These are phyloP conservation scores for Ogataea populi-albae DNA, from an alignment of 805 yeast genomes.

Conservation along the genomic window DNA sequence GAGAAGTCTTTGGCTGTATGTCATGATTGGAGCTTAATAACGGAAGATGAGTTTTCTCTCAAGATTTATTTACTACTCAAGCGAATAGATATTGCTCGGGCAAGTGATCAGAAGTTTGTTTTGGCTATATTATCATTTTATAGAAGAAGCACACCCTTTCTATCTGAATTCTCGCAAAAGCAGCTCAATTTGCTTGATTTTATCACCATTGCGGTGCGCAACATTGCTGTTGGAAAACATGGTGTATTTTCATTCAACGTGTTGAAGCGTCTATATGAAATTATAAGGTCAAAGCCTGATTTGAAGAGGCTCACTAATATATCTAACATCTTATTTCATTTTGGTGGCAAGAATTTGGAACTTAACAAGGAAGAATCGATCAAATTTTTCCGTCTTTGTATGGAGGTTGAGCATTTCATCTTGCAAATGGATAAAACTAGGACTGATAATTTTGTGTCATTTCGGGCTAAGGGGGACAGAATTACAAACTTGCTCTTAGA, in stretches of 20 bases:
- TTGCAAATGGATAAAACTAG: slow-evolving; percentile 5
- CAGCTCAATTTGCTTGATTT: slow-evolving; percentile 19
- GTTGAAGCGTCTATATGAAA: slow-evolving; percentile 16
- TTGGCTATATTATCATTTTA: slow-evolving; percentile 9
- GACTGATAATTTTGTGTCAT: slow-evolving; percentile 13
- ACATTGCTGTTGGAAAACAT: slow-evolving; percentile 6
- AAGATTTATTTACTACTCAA: too few species aligned
- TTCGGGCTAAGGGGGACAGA: slow-evolving; percentile 34
- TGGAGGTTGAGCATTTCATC: slow-evolving; percentile 33
- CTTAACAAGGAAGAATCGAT: slow-evolving; percentile 12
- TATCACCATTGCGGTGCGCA: slow-evolving; percentile 19
- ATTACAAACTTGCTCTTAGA: slow-evolving; percentile 32
- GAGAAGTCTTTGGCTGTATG: too few species aligned
- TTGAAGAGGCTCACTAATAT: slow-evolving; percentile 43
- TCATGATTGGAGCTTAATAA: too few species aligned
- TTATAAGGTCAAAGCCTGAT: slow-evolving; percentile 23
- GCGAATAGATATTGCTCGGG: too few species aligned
- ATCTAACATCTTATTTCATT: slow-evolving; percentile 43
- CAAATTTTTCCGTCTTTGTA: slow-evolving; percentile 25
- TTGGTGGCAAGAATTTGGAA: slow-evolving; percentile 30
- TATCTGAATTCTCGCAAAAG: slow-evolving; percentile 1
- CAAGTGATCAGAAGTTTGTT: slow-evolving; percentile 8
- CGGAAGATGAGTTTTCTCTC: too few species aligned
- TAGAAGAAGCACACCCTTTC: neutral
- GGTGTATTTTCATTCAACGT: slow-evolving; percentile 7